Evolutionary conservation across 805 yeast species (phyloP).

Genomic region (Candida ipomoeae): DNA sequence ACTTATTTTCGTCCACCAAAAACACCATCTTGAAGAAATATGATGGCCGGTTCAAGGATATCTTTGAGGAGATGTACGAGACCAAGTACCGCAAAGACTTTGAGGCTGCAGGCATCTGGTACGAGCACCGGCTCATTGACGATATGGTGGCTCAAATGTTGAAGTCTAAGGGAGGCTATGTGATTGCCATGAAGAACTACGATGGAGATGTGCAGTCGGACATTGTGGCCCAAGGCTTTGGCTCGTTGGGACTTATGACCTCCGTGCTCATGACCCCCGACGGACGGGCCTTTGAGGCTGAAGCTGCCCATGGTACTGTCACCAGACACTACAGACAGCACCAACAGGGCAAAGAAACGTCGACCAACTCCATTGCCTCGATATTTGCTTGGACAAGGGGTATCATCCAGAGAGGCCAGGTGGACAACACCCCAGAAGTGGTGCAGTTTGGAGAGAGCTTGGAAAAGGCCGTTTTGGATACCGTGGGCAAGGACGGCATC

Average conservation of each 20-base stretch:
- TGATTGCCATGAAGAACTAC: slow-evolving; percentile 77
- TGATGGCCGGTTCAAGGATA: slow-evolving; percentile 80
- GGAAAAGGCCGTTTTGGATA: slow-evolving; percentile 65
- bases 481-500: slow-evolving; percentile 68
- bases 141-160: slow-evolving; percentile 90
- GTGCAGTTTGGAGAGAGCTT: slow-evolving; percentile 60
- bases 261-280: slow-evolving; percentile 80
- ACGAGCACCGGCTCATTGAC: slow-evolving; percentile 79
- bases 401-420: slow-evolving; percentile 72
- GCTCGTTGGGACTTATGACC: slow-evolving; percentile 81
- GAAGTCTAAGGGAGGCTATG: slow-evolving; percentile 78
- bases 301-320: slow-evolving; percentile 86
- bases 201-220: slow-evolving; percentile 87
- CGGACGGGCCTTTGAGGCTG: slow-evolving; percentile 81
- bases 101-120: slow-evolving; percentile 59
- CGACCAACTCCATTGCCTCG: slow-evolving; percentile 81
- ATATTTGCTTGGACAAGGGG: slow-evolving; percentile 89
- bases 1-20: slow-evolving; percentile 68
- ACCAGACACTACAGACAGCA: slow-evolving; percentile 82
- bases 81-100: slow-evolving; percentile 51
- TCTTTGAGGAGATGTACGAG: slow-evolving; percentile 66
- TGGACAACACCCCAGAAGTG: slow-evolving; percentile 69
- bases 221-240: slow-evolving; percentile 84
- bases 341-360: slow-evolving; percentile 77
- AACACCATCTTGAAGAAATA: slow-evolving; percentile 79